Evolutionary conservation across 345 rosid genomes (phyloP), one percentile per base, ranked within the genome.

Genomic region (Streptanthus diversifolius): DNA sequence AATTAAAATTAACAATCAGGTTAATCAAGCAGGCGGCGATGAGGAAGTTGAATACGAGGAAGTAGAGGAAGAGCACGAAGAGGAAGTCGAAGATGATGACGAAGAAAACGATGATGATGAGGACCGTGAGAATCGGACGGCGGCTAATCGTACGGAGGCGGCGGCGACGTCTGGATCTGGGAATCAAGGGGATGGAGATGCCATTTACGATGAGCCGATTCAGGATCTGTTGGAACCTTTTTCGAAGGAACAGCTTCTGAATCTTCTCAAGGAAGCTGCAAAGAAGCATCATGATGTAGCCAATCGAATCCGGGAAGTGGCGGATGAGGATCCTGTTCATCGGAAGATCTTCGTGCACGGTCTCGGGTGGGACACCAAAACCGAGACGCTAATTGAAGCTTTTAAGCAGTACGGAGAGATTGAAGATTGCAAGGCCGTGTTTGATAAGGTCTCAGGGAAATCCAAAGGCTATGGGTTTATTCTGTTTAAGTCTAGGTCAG

Each of bases 391-490:
- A 3, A 75, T 44, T 1, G 72, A 80, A 6, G 88, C 78, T 51
- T 92, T 92, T 57, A 79, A 79, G 8, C 80, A 83, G 57, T 86
- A 83, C 55, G 93, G 95, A 3, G 92, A 88, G 60, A 90, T 90
- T 43, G 91, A 88, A 80, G 98, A 90, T 18, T 88, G 88, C 53
- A 90, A 90, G 73, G 92, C 84, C 11, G 93, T 90, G 5, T 82
- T 79, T 0, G 98, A 92, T 68, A 83, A 82, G 67, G 79, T 79
- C 36, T 83, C 96, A 0, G 95, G 92, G 5, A 92, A 87, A 71
- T 88, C 98, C 3, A 92, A 92, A 72, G 96, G 98, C 0, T 92
- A 92, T 33, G 95, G 89, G 0, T 92, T 92, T 68, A 86, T 92
- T 18, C 78, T 88, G 24, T 90, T 71, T 70, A 88, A 85, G 80